A percentile compares a stretch with the other conserved stretches of the same genome.
phyloP scores from a whole-genome alignment of 805 yeast genomes.

The Lipomyces orientalis region DNA sequence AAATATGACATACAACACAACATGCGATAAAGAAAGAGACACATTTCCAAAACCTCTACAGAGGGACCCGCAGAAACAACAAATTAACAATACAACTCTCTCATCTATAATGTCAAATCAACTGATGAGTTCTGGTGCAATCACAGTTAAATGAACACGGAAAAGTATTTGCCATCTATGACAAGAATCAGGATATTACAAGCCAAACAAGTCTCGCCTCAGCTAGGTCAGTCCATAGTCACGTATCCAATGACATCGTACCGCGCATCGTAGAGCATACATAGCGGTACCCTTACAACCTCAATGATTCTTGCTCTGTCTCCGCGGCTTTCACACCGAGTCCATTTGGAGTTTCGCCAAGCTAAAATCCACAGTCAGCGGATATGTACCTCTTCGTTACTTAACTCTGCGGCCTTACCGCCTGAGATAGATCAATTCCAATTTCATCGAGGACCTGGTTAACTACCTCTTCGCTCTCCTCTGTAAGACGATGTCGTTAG shows the following conservation, averaged over 20 bases:
- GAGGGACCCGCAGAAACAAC: no score
- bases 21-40: no score
- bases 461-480: constrained; percentile 51
- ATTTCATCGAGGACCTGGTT: constrained; percentile 92
- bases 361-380: constrained; percentile 28
- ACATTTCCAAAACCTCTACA: no score
- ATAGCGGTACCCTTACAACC: constrained; percentile 3
- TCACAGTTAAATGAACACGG: background rate
- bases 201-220: background rate
- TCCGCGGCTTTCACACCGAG: constrained; percentile 15
- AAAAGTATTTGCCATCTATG: background rate
- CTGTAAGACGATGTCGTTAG: constrained; percentile 14
- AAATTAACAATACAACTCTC: no score
- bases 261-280: background rate
- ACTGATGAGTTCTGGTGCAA: background rate
- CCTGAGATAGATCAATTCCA: constrained; percentile 77
- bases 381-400: background rate
- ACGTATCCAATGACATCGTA: background rate
- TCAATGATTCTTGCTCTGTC: constrained; percentile 26
- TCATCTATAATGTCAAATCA: no score
- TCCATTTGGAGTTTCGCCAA: constrained; percentile 52
- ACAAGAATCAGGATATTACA: background rate
- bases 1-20: no score
- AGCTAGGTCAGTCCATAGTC: background rate
- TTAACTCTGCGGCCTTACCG: constrained; percentile 37